These are phyloP conservation scores for Fusarium illudens DNA, from an alignment of 2,329 filamentous ascomycete species.

Conservation along the genomic window DNA sequence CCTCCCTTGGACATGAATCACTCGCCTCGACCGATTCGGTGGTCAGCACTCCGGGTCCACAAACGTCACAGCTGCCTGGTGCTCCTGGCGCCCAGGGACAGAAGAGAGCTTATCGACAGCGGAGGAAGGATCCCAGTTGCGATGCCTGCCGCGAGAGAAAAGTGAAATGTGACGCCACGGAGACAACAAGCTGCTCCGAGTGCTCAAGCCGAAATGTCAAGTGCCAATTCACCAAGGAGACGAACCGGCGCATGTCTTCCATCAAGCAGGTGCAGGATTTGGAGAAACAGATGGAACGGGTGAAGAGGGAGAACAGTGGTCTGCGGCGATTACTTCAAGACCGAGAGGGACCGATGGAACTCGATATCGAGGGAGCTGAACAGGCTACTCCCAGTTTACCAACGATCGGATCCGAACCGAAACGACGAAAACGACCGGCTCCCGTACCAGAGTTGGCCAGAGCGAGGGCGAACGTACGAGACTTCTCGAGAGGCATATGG, in stretches of 20 bases:
- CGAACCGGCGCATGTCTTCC: conserved; percentile 97
- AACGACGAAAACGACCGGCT: conserved; percentile 67
- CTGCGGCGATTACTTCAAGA: conserved; percentile 71
- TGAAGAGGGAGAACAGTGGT: conserved; percentile 81
- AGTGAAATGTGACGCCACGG: conserved; percentile 93
- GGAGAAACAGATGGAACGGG: conserved; percentile 85
- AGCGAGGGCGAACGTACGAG: conserved; percentile 76
- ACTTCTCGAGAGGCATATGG: conserved; percentile 80
- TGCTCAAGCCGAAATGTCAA: conserved; percentile 96
- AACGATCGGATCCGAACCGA: conserved; percentile 71
- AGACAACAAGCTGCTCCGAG: conserved; percentile 95
- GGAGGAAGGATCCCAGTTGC: conserved; percentile 95
- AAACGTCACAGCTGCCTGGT: conserved; percentile 48
- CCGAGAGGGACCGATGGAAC: conserved; percentile 59
- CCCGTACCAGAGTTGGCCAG: conserved; percentile 74
- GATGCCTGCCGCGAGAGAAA: conserved; percentile 92
- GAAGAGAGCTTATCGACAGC: conserved; percentile 93
- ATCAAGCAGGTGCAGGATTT: conserved; percentile 99
- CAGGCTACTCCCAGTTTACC: conserved; percentile 67
- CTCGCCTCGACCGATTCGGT: conserved; percentile 67
- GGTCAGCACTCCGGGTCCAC: conserved; percentile 60
- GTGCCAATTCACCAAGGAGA: conserved; percentile 99
- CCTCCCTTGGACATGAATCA: conserved; percentile 66
- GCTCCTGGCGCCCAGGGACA: conserved; percentile 69
- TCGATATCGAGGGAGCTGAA: conserved; percentile 57